A percentile compares a stretch with the other conserved stretches of the same genome.
phyloP scores from a whole-genome alignment of 176 grass and related monocot species.

The Bonia amplexicaulis region DNA sequence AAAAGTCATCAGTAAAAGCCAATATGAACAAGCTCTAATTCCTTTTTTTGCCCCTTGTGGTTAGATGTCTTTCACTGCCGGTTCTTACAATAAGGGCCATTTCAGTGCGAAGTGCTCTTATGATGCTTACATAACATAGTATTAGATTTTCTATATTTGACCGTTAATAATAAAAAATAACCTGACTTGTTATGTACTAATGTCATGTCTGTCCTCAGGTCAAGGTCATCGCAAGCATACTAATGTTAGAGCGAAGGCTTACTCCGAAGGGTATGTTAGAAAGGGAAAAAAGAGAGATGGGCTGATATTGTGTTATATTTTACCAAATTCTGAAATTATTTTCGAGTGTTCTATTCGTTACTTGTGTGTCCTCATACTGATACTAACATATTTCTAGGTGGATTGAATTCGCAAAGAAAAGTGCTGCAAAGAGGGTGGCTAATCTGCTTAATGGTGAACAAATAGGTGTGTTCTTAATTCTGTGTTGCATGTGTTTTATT shows the following conservation, averaged over 20 bases:
- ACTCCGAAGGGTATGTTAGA: constrained; percentile 73
- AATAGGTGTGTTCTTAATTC: constrained; percentile 54
- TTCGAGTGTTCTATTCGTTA: background rate
- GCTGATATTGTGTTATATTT: background rate
- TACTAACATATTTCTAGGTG: constrained; percentile 57
- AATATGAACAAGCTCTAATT: background rate
- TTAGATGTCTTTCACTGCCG: background rate
- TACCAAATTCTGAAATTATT: background rate
- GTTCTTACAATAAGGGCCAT: background rate
- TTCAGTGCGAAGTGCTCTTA: background rate
- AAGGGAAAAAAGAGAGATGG: background rate
- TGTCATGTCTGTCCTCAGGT: constrained; percentile 32
- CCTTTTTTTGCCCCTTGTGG: background rate
- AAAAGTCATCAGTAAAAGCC: no score
- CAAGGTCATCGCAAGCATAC: constrained; percentile 66
- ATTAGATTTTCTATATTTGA: background rate
- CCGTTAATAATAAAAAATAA: background rate
- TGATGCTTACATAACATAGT: background rate
- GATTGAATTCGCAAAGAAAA: constrained; percentile 93
- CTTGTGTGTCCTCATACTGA: constrained; percentile 6
- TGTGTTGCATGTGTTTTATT: background rate
- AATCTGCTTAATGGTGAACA: constrained; percentile 93
- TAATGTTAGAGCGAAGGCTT: constrained; percentile 68
- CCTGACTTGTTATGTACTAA: background rate
- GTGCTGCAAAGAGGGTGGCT: constrained; percentile 76